Evolutionary conservation across 495 filamentous ascomycete genomes (phyloP).

Genomic region (Hypoxylon fuscum): DNA sequence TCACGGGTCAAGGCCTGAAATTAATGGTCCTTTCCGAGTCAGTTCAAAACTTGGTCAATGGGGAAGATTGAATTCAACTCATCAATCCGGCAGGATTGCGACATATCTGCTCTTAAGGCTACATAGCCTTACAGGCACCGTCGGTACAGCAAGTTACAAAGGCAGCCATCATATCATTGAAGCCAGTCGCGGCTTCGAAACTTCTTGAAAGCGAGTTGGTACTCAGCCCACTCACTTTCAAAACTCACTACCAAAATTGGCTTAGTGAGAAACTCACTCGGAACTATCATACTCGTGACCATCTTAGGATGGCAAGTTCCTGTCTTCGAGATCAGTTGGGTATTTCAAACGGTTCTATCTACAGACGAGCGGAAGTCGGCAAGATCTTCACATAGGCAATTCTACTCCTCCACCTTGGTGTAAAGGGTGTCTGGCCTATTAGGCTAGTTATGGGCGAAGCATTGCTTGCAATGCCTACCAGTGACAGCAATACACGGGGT

Average conservation of each 20-base stretch:
- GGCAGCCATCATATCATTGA: no score
- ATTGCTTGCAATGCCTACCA: conserved; percentile 13
- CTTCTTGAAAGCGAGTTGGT: conserved; percentile 8
- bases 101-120: conserved; percentile 6
- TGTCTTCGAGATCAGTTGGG: conserved; percentile 13
- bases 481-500: conserved; percentile 11
- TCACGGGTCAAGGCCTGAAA: background rate
- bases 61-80: conserved; percentile 8
- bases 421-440: background rate
- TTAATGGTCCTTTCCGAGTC: background rate
- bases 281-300: conserved; percentile 13
- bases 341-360: conserved; percentile 9
- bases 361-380: conserved; percentile 4
- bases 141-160: background rate
- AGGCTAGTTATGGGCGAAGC: background rate
- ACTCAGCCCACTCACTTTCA: background rate
- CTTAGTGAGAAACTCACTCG: background rate
- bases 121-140: background rate
- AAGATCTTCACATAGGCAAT: background rate
- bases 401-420: conserved; percentile 6
- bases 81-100: conserved; percentile 17
- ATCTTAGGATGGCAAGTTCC: conserved; percentile 6
- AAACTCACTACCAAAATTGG: conserved; percentile 1
- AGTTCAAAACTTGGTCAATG: conserved; percentile 1
- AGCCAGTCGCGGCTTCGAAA: no score